Base-by-base conservation (phyloP, 139 green algal genomes). In the Tetradesmus lagerheimii region DNA sequence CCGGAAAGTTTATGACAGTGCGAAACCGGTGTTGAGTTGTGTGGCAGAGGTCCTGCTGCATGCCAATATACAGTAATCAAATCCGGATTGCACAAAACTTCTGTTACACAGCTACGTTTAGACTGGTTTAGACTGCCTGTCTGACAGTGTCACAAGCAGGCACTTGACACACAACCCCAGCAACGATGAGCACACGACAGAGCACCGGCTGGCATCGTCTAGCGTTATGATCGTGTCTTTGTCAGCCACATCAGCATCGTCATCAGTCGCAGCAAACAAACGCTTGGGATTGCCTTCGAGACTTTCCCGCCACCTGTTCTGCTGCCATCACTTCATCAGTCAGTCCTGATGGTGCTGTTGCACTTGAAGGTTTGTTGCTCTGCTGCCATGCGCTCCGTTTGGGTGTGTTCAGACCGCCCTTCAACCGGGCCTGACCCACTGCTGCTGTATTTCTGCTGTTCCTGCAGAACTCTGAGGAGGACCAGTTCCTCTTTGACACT, bases 401-500 rank as follows among this genome's bases (percentile, higher is more conserved):
- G 43, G 4, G 43, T n/a, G 43, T 50, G 43, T 8, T 14, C 43
- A 50, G 43, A 4, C 43, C n/a, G n/a, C n/a, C 43, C 43, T 50
- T 50, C 47, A 62, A 23, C 2, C 57, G 1, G 1, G 57, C 5
- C 4, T 23, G 3, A 71, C 23, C 57, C 16, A 14, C 50, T 71
- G 23, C 8, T 4, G 4, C 57, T 71, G 57, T 71, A 23, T 23
- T 71, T 71, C 23, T 71, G 23, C 57, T 71, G 57, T 23, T 71
- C 23, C 57, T 89, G 85, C 94, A 97, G 95, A 93, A 93, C 62
- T 95, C 94, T 1, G 95, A 98, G 8, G 62, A 95, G 53, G 91
- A 97, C 64, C 95, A 97, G 92, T 98, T 98, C 76, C 87, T 98
- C 8, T 97, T 94, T 83, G 94, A 97, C 62, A 95, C 94, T 0